phyloP scores from a whole-genome alignment of 83 land plant genomes.

The Picea mariana region DNA sequence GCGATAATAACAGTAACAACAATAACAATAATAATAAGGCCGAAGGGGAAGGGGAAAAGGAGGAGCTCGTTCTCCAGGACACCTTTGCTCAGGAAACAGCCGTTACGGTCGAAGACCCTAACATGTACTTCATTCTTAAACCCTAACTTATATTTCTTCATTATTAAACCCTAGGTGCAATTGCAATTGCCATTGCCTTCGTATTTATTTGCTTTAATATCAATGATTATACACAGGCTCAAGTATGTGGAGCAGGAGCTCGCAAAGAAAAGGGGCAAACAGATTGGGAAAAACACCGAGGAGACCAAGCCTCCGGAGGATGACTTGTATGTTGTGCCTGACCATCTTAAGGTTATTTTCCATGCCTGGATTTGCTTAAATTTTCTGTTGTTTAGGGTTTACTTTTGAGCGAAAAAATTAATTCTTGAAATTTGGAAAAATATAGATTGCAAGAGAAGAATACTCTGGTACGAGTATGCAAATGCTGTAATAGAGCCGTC shows the following conservation, averaged over 20 bases:
- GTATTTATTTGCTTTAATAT: neutral
- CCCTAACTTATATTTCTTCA: slow-evolving; percentile 78
- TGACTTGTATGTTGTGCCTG: slow-evolving; percentile 87
- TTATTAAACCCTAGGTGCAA: neutral
- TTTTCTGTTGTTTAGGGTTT: neutral
- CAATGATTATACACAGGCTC: slow-evolving; percentile 46
- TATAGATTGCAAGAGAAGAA: too few relatives aligned
- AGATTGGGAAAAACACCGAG: slow-evolving; percentile 44
- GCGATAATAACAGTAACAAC: neutral
- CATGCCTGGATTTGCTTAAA: neutral
- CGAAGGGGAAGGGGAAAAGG: slow-evolving; percentile 81
- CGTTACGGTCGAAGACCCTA: slow-evolving; percentile 95
- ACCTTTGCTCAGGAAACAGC: slow-evolving; percentile 99
- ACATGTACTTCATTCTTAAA: slow-evolving; percentile 63
- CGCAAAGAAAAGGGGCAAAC: slow-evolving; percentile 90
- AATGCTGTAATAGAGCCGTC: too few relatives aligned
- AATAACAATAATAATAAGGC: slow-evolving; percentile 24
- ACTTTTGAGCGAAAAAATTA: neutral
- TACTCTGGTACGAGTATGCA: too few relatives aligned
- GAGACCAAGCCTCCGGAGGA: slow-evolving; percentile 74
- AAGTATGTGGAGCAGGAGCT: slow-evolving; percentile 93
- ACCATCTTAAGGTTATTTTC: slow-evolving; percentile 84
- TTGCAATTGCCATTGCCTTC: neutral
- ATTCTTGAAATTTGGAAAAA: too few relatives aligned
- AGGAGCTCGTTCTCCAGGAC: slow-evolving; percentile 94